These are phyloP conservation scores for Leishmania arabica DNA, from an alignment of 208 protist species.

Conservation along the genomic window DNA sequence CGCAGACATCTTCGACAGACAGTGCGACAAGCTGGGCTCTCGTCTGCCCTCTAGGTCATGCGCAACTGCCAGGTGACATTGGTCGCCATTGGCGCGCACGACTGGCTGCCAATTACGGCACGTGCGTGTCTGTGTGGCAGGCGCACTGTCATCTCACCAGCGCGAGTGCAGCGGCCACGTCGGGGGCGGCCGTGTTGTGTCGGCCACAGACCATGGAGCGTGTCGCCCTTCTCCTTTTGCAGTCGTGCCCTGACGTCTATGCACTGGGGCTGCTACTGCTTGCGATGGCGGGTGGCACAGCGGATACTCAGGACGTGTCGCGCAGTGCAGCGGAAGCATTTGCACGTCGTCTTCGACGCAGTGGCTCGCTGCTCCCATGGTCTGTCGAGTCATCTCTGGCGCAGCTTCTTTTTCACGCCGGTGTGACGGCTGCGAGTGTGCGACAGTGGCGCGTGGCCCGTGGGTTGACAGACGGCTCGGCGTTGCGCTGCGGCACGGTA, in stretches of 20 bases:
- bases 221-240: neutral
- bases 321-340: neutral
- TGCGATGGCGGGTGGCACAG: neutral
- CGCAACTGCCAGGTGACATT: neutral
- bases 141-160: neutral
- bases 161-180: neutral
- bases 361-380: conserved; percentile 2
- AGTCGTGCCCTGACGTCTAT: conserved; percentile 25
- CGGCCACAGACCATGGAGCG: conserved; percentile 7
- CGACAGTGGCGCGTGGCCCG: conserved; percentile 2
- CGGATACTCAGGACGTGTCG: neutral
- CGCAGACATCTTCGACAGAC: neutral
- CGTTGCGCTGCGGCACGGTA: neutral
- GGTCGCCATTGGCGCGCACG: conserved; percentile 6
- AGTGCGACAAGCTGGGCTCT: neutral
- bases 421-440: conserved; percentile 9
- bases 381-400: conserved; percentile 20
- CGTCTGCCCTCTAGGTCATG: neutral
- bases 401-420: conserved; percentile 24
- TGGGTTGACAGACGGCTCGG: too few species aligned
- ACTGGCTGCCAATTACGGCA: conserved; percentile 12
- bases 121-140: conserved; percentile 7
- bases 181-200: conserved; percentile 1
- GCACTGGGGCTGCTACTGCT: conserved; percentile 14
- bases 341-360: neutral